phyloP scores from a whole-genome alignment of 2,329 filamentous ascomycete species.

The Aspergillus melleus region DNA sequence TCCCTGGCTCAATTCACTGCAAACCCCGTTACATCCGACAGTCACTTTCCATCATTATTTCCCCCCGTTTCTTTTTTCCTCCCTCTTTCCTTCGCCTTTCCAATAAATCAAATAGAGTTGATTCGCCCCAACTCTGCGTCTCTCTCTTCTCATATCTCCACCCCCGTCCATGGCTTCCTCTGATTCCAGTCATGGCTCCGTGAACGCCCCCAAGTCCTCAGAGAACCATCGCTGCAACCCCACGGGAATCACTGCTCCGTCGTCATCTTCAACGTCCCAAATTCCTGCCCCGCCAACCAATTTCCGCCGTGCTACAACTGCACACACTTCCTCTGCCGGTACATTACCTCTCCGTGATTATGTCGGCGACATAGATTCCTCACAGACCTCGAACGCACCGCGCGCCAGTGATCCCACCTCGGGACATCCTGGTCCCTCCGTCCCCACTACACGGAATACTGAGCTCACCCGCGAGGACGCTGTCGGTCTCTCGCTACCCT shows the following conservation, averaged over 20 bases:
- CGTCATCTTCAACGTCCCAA: constrained; percentile 18
- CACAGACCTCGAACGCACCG: constrained; percentile 39
- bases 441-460: constrained; percentile 20
- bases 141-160: background rate
- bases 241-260: background rate
- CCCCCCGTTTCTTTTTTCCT: background rate
- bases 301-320: constrained; percentile 27
- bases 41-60: background rate
- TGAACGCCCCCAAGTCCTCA: constrained; percentile 17
- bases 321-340: constrained; percentile 29
- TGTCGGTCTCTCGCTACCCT: constrained; percentile 24
- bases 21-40: constrained; percentile 34
- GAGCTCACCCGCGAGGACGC: constrained; percentile 27
- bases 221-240: background rate
- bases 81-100: background rate
- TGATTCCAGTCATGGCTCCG: constrained; percentile 15
- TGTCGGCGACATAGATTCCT: constrained; percentile 44
- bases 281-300: constrained; percentile 12
- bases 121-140: background rate
- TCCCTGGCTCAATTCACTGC: constrained; percentile 4
- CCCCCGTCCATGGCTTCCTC: constrained; percentile 21
- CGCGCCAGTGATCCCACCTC: constrained; percentile 22
- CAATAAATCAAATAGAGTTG: background rate
- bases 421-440: constrained; percentile 19
- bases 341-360: constrained; percentile 45